phyloP scores from a whole-genome alignment of 495 filamentous ascomycete genomes.

The Daldinia loculata region DNA sequence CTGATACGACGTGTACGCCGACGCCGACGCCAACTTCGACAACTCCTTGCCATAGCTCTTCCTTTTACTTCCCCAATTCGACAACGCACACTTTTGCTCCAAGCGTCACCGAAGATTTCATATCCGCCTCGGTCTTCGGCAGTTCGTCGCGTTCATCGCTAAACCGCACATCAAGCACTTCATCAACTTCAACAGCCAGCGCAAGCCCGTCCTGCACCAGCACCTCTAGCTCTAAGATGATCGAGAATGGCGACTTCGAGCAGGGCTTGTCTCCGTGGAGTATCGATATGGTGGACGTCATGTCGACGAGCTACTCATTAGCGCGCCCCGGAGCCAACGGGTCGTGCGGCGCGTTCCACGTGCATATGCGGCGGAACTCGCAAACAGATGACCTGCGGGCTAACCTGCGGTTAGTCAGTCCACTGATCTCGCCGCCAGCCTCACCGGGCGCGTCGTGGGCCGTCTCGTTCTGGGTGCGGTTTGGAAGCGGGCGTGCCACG shows the following conservation, averaged over 20 bases:
- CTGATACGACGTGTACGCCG: constrained; percentile 29
- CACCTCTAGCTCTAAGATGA: constrained; percentile 6
- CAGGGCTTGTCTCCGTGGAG: constrained; percentile 43
- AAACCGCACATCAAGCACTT: constrained; percentile 2
- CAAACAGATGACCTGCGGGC: constrained; percentile 38
- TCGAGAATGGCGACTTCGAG: constrained; percentile 46
- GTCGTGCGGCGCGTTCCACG: constrained; percentile 39
- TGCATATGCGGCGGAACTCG: constrained; percentile 36
- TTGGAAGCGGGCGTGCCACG: constrained; percentile 8
- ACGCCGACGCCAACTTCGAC: constrained; percentile 3
- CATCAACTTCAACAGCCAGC: constrained; percentile 1
- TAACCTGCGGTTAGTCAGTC: constrained; percentile 40
- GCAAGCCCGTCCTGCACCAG: constrained; percentile 2
- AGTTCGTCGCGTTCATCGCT: background rate
- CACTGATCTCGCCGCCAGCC: constrained; percentile 28
- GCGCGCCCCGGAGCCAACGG: constrained; percentile 28
- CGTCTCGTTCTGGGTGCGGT: constrained; percentile 39
- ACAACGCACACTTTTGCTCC: background rate
- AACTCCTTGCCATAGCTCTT: background rate
- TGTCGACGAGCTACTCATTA: constrained; percentile 40
- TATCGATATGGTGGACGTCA: constrained; percentile 42
- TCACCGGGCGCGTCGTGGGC: constrained; percentile 23
- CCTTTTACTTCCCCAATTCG: constrained; percentile 18
- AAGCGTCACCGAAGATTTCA: background rate
- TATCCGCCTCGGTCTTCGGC: background rate